phyloP scores from a whole-genome alignment of 306 rosid genomes.

The Vigna reflexopilosa region DNA sequence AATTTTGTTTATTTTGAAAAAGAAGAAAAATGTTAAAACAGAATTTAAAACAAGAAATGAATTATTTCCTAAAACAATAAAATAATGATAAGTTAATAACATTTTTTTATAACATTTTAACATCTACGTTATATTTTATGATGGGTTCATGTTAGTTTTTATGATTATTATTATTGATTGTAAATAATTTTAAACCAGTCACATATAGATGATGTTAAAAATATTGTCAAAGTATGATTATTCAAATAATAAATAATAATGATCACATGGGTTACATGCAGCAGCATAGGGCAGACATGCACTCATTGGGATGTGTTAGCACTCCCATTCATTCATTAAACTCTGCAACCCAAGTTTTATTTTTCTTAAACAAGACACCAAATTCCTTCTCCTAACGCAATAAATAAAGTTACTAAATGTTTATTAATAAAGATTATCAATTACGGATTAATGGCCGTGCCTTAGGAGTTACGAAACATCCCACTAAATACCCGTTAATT shows the following conservation, averaged over 20 bases:
- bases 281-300: neutral
- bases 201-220: no score
- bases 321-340: neutral
- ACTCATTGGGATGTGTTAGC: neutral
- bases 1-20: no score
- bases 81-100: no score
- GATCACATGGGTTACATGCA: slow-evolving; percentile 17
- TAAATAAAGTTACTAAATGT: slow-evolving; percentile 9
- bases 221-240: no score
- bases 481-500: slow-evolving; percentile 2
- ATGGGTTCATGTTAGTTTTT: no score
- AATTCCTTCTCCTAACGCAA: slow-evolving; percentile 33
- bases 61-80: neutral
- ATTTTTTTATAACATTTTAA: no score
- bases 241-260: neutral
- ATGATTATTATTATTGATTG: no score
- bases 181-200: no score
- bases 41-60: no score
- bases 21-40: no score
- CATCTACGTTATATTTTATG: no score
- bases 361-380: neutral
- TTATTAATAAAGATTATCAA: slow-evolving; percentile 13
- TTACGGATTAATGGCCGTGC: slow-evolving; percentile 27
- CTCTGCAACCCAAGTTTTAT: neutral
- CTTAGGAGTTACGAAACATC: slow-evolving; percentile 42